Evolutionary conservation across 257 asterid genomes (phyloP).

Genomic region (Mentha longifolia): DNA sequence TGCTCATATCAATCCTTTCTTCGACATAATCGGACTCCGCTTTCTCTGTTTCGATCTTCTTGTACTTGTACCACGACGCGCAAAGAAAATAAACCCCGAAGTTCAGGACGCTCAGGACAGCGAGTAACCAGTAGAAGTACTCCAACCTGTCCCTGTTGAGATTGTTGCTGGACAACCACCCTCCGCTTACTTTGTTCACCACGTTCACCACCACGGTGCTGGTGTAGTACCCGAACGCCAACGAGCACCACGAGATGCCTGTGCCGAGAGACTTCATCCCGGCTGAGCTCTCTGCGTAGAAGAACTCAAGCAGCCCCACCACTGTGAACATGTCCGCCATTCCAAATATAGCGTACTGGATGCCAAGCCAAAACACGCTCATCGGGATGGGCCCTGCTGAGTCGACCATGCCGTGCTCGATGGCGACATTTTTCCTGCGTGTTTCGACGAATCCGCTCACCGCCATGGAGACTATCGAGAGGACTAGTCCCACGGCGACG

Average conservation of each 20-base stretch:
- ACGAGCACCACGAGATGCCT: conserved; percentile 71
- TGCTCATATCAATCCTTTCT: conserved; percentile 40
- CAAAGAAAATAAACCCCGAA: conserved; percentile 61
- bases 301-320: conserved; percentile 69
- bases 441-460: conserved; percentile 61
- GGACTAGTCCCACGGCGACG: conserved; percentile 66
- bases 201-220: conserved; percentile 69
- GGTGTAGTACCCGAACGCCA: conserved; percentile 65
- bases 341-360: conserved; percentile 64
- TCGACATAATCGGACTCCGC: conserved; percentile 28
- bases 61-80: conserved; percentile 73
- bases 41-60: conserved; percentile 48
- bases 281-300: conserved; percentile 68
- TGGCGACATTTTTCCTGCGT: conserved; percentile 55
- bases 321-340: conserved; percentile 76
- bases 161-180: conserved; percentile 67
- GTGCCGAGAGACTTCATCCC: conserved; percentile 74
- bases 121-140: conserved; percentile 65
- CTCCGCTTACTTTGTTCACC: conserved; percentile 68
- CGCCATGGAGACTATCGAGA: conserved; percentile 67
- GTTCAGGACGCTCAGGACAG: conserved; percentile 55
- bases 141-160: conserved; percentile 66
- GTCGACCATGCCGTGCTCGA: conserved; percentile 55
- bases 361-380: conserved; percentile 72
- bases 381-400: conserved; percentile 56